Evolutionary conservation across 2,329 filamentous ascomycete species (phyloP).

Genomic region (Hypoxylon sp.): DNA sequence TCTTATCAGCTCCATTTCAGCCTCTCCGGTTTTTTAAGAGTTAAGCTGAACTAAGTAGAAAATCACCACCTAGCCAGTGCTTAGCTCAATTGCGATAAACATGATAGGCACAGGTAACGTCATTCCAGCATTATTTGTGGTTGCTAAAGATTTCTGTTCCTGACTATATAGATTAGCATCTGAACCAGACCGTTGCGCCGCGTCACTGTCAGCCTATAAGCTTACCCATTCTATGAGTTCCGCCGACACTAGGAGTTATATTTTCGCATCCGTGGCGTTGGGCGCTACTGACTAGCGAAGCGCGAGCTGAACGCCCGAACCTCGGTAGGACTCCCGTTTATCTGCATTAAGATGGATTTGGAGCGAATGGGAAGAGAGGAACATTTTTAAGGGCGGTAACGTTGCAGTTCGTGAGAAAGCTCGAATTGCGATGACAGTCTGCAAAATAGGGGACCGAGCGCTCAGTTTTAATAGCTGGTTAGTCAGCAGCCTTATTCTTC

Average conservation of each 20-base stretch:
- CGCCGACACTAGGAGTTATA: slow-evolving; percentile 15
- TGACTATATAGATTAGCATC: slow-evolving; percentile 5
- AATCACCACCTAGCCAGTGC: neutral
- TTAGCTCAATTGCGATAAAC: slow-evolving; percentile 2
- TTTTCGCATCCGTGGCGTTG: slow-evolving; percentile 9
- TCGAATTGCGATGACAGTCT: neutral
- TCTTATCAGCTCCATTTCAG: neutral
- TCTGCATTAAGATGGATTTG: neutral
- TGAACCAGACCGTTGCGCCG: slow-evolving; percentile 5
- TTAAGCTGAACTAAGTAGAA: slow-evolving; percentile 62
- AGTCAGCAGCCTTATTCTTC: slow-evolving; percentile 24
- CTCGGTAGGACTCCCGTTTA: slow-evolving; percentile 11
- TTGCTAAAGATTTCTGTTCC: slow-evolving; percentile 1
- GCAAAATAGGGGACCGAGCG: neutral
- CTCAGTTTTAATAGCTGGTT: neutral
- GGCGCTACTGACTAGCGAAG: slow-evolving; percentile 23
- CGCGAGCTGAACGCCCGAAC: slow-evolving; percentile 15
- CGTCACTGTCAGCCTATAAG: slow-evolving; percentile 6
- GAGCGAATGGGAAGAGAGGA: neutral
- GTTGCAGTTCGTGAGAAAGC: slow-evolving; percentile 1
- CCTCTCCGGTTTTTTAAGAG: slow-evolving; percentile 70
- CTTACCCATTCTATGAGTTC: slow-evolving; percentile 2
- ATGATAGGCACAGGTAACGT: slow-evolving; percentile 15
- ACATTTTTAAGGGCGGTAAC: neutral
- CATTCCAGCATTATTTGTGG: slow-evolving; percentile 7